Evolutionary conservation across 1,139 yeast genomes (phyloP), one percentile per base, ranked within the genome.

Genomic region (Yamadazyma taylorii): DNA sequence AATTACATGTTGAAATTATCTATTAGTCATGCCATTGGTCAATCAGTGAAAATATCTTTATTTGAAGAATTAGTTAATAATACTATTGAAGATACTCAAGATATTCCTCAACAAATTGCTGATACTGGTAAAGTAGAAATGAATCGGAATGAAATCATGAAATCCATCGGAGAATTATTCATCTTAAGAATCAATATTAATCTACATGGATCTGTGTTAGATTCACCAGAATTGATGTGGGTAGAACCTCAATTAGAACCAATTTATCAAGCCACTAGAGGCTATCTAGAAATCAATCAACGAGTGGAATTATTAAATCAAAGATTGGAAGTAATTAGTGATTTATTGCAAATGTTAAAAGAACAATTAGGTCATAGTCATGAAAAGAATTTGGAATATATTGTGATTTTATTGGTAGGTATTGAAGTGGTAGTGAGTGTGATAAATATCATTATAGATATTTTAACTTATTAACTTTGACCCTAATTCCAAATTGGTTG

Each of bases 181-280:
- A 92, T 92, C 41, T 68, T 92, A 47, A 70, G 98, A 42, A 92
- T 92, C 41, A 88, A 85, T 59, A 87, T 89, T 48, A 92, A 92
- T 55, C 69, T 92, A 44, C 97, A 92, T 63, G 97, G 97, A 1
- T 88, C 97, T 2, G 94, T 92, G 16, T 67, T 92, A 45, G 98
- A 92, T 58, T 86, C 96, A 1, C 98, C 98, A 0, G 97, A 92
- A 58, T 77, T 92, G 41, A 89, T 92, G 96, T 92, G 98, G 98
- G 82, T 96, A 0, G 97, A 92, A 56, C 98, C 98, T 1, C 96
- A 90, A 53, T 69, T 92, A 42, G 97, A 92, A 58, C 98, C 98
- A 1, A 89, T 90, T 39, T 92, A 92, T 60, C 97, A 89, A 59
- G 97, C 97, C 0, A 87, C 95, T 2, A 78, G 97, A 56, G 96